Evolutionary conservation across 306 rosid species (phyloP).

Genomic region (Prunus padus): DNA sequence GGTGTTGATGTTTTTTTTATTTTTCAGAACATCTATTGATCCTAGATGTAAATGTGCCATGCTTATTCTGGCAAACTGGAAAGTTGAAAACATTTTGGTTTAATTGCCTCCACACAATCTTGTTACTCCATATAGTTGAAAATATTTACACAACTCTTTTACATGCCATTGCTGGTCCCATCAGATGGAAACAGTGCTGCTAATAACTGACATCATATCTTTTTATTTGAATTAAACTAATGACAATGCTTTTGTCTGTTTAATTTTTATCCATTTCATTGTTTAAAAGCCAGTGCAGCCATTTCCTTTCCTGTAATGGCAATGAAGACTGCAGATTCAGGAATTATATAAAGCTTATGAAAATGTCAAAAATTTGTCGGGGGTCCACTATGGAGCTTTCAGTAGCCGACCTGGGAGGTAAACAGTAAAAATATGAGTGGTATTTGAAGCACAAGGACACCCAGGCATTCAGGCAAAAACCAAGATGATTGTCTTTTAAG

Average conservation of each 20-base stretch:
- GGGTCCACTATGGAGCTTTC: conserved; percentile 1
- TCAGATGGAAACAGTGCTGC: conserved; percentile 5
- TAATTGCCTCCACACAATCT: background rate
- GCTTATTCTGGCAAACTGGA: background rate
- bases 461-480: background rate
- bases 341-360: background rate
- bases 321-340: background rate
- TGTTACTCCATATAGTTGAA: background rate
- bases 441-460: too few relatives aligned
- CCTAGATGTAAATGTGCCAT: background rate
- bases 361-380: background rate
- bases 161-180: background rate
- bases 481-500: conserved; percentile 48
- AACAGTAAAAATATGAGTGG: background rate
- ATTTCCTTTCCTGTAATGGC: conserved; percentile 23
- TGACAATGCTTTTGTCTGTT: too few relatives aligned
- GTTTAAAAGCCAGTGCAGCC: background rate
- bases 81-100: background rate
- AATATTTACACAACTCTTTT: background rate
- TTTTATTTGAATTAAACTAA: background rate
- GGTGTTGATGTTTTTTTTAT: background rate
- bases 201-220: conserved; percentile 11
- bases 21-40: background rate
- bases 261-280: background rate
- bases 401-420: background rate